Evolutionary conservation across 768 basidiomycete genomes (phyloP), one percentile per base, ranked within the genome.

Genomic region (Clitopilus hobsonii): DNA sequence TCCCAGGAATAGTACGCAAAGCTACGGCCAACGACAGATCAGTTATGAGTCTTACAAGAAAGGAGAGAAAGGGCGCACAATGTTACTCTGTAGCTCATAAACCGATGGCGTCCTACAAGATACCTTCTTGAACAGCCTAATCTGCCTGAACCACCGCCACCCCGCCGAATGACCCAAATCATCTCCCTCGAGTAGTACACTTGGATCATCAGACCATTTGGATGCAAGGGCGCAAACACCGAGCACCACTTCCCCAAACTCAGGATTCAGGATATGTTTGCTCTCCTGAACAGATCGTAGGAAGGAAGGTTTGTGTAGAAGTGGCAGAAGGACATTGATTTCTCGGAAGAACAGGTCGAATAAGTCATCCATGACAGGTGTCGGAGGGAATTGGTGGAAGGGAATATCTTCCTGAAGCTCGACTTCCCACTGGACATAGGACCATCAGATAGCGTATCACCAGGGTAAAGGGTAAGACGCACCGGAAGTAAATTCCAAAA

Each of bases 271-370:
- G 16, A 74, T 64, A 61, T 90, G 83, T 1, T 83, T 60, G 0
- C 77, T 78, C 4, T 79, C 74, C 1, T 58, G 61, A 18, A 86
- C 60, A 13, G 74, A 70, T 20, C 72, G 69, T 36, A 85, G 76
- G 59, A 94, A 91, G 5, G 81, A 80, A 0, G 83, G 84, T 5
- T 84, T 79, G 60, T 94, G 91, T 4, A 96, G 73, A 2, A 94
- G 73, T 0, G 91, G 90, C 0, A 80, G 61, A 52, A 78, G 71
- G 16, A 76, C 56, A 61, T 92, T 88, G 56, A 77, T 53, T 27
- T 78, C 58, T 0, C 57, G 55, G 64, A 94, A 96, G 62, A 86
- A 93, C 22, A 83, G 69, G 30, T 86, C 77, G 36, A 91, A 67
- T 29, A 94, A 74, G 0, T 59, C 38, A 6, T 57, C 41, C 13